These are phyloP conservation scores for Rhynchospora pubera DNA, from an alignment of 176 grass and related monocot species.

Conservation along the genomic window DNA sequence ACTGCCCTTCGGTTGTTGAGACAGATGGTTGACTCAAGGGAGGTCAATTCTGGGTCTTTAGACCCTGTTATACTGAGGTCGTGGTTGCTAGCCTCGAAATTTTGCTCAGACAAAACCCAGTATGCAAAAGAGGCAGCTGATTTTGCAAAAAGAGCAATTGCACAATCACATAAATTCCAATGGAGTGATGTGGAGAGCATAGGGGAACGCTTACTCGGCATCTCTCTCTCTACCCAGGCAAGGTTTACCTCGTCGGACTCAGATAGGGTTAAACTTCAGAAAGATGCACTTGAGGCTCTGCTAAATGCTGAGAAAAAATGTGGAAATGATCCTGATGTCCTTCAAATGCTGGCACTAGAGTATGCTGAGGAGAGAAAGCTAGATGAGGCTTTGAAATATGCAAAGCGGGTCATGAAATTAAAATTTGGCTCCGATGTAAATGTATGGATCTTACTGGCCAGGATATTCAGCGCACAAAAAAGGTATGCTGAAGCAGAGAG, in stretches of 20 bases:
- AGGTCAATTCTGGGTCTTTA: neutral
- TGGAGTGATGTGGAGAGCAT: constrained; percentile 45
- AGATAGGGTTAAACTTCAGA: constrained; percentile 60
- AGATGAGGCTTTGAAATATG: constrained; percentile 67
- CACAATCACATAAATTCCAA: constrained; percentile 30
- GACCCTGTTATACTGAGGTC: constrained; percentile 64
- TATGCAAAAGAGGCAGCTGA: constrained; percentile 49
- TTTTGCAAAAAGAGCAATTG: constrained; percentile 60
- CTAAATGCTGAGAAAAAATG: constrained; percentile 51
- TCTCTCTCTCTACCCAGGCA: constrained; percentile 68
- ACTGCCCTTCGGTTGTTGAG: constrained; percentile 65
- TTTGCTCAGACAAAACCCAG: constrained; percentile 41
- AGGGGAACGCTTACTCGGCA: constrained; percentile 57
- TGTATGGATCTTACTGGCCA: constrained; percentile 89
- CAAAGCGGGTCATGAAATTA: constrained; percentile 71
- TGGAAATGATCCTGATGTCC: constrained; percentile 49
- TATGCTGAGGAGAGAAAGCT: constrained; percentile 91
- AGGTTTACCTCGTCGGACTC: constrained; percentile 63
- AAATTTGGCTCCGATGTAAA: constrained; percentile 69
- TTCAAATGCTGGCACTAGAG: constrained; percentile 75
- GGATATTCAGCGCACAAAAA: constrained; percentile 84
- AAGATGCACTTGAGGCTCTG: constrained; percentile 60
- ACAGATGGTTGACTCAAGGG: constrained; percentile 45
- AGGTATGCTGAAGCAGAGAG: constrained; percentile 58
- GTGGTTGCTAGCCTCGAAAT: constrained; percentile 75